phyloP scores from a whole-genome alignment of 169 alveolate species.

The Prorocentrum cordatum region DNA sequence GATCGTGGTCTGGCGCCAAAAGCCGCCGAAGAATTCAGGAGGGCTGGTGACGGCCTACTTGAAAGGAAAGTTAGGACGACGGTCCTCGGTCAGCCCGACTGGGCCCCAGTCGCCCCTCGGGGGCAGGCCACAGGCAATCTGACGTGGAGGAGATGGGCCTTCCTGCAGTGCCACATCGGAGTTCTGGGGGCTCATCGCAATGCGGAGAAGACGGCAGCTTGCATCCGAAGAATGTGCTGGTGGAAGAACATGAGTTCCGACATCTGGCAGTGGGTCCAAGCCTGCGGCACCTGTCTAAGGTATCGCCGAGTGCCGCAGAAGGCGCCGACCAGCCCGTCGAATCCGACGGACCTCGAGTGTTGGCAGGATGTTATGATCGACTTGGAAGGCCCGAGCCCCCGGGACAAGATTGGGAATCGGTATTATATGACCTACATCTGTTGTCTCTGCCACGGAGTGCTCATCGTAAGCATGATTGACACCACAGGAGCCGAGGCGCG shows the following conservation, averaged over 20 bases:
- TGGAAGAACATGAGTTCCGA: not conserved
- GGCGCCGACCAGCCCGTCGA: not conserved
- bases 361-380: conserved; percentile 4
- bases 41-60: too few species aligned
- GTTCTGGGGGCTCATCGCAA: not conserved
- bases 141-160: not conserved
- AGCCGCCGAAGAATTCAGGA: too few species aligned
- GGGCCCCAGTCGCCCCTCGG: not conserved
- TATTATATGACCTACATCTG: not conserved
- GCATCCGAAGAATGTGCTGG: not conserved
- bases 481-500: not conserved
- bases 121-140: not conserved
- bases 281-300: not conserved
- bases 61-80: too few species aligned
- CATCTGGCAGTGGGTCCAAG: not conserved
- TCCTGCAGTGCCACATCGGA: not conserved
- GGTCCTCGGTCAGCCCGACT: not conserved
- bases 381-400: not conserved
- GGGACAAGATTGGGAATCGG: not conserved
- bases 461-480: not conserved
- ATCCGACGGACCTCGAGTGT: not conserved
- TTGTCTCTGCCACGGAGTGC: not conserved
- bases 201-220: not conserved
- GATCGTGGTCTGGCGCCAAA: too few species aligned
- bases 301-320: not conserved